Base-by-base conservation (phyloP, 2,329 filamentous ascomycete genomes). In the Aspergillus sp. region DNA sequence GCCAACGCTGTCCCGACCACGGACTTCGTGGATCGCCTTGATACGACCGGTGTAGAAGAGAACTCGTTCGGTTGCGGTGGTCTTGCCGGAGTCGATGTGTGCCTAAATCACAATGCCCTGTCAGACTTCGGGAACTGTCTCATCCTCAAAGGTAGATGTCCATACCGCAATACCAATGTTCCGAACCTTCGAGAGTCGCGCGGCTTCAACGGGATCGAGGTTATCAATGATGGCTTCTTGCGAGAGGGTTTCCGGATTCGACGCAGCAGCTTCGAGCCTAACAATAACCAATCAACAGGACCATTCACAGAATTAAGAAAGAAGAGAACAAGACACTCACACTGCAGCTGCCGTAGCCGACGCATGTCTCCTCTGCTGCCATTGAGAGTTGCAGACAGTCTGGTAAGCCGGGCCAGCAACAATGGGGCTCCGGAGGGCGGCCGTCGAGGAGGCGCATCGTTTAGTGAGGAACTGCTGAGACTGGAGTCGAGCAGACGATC, bases 51-150 rank as follows among this genome's bases (percentile, higher is more conserved):
- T 97, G 72, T 98, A 98, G 80, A 90, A 98, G 49, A 98, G 85
- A 41, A 98, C 90, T 69, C 93, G 87, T 74, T 98, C 93, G 48
- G 90, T 97, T 53, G 84, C 88, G 33, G 93, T 98, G 32, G 93
- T 98, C 75, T 98, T 98, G 61, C 93, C 93, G 64, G 89, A 95
- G 75, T 98, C 93, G 67, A 98, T 98, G 68, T 98, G 93, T 57
- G 93, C 93, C 85, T 90, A 59, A 48, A 30, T 47, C 9, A 19
- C 17, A 10, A 19, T 39, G 17, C n/a, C 19, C 19, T 19, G 37
- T 39, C 15, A 39, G 37, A 39, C 17, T 10, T 15, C 17, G 19
- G 19, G 10, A 12, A 3, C 17, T 19, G 37, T 19, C 2, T 20
- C 5, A 15, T 48, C 2, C 12, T 3, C 19, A 23, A 19, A 20